Percentiles rank a stretch among this genome's conserved stretches.
phyloP scores from a whole-genome alignment of 1,139 yeast genomes.

The Geotrichum siamense region DNA sequence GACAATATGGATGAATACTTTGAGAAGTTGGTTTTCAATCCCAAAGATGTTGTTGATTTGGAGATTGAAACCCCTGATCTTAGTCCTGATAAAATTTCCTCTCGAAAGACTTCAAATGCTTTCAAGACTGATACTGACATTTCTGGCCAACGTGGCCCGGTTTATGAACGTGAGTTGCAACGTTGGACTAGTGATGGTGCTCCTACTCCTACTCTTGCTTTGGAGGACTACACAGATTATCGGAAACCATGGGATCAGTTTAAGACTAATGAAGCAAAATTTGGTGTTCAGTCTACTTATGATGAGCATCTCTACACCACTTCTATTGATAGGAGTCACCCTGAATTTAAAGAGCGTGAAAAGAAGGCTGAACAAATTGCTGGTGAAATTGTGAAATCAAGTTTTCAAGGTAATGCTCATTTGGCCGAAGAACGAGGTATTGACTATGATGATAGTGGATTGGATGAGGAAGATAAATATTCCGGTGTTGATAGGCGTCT shows the following conservation, averaged over 20 bases:
- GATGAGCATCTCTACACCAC: constrained; percentile 92
- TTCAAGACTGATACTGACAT: constrained; percentile 87
- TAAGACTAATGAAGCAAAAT: constrained; percentile 77
- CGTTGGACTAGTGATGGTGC: constrained; percentile 76
- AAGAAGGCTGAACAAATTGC: constrained; percentile 74
- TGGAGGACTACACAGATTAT: constrained; percentile 35
- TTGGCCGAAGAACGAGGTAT: constrained; percentile 87
- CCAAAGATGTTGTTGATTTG: constrained; percentile 59
- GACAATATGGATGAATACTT: constrained; percentile 36
- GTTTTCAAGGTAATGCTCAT: constrained; percentile 62
- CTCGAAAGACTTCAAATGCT: constrained; percentile 18
- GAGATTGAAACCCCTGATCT: constrained; percentile 44
- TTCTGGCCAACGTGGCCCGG: constrained; percentile 39
- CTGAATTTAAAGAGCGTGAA: constrained; percentile 61
- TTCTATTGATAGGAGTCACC: constrained; percentile 62
- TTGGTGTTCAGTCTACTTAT: constrained; percentile 80
- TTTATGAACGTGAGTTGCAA: constrained; percentile 65
- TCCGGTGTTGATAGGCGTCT: constrained; percentile 65
- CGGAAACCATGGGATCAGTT: constrained; percentile 78
- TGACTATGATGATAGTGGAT: constrained; percentile 68
- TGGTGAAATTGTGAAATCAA: constrained; percentile 66
- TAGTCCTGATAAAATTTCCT: constrained; percentile 24
- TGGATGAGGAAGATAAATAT: constrained; percentile 94
- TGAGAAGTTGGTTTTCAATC: constrained; percentile 46
- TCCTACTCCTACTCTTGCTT: constrained; percentile 27